phyloP scores from a whole-genome alignment of 139 green algal species.

The Chlamydomonas urium region DNA sequence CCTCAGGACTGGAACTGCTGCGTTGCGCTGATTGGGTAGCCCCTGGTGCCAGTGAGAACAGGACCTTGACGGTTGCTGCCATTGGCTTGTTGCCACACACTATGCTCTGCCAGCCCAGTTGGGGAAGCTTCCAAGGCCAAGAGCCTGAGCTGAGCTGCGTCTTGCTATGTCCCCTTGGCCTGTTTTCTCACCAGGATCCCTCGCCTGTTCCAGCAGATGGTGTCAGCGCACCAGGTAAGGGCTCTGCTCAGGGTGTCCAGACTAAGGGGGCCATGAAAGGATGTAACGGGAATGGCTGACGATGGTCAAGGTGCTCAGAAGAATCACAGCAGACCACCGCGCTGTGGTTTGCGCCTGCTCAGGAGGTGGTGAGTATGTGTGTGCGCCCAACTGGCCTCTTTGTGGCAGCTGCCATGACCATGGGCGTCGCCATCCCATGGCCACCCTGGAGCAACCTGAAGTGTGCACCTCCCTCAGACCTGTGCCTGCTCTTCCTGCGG shows the following conservation, averaged over 20 bases:
- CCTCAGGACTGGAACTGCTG: not conserved
- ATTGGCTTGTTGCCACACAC: too few species aligned
- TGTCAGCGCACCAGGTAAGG: slow-evolving; percentile 46
- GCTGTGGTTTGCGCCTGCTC: not conserved
- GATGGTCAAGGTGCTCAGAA: too few species aligned
- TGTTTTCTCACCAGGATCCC: slow-evolving; percentile 61
- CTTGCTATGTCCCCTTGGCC: not conserved
- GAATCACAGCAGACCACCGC: too few species aligned
- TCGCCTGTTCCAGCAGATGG: slow-evolving; percentile 65
- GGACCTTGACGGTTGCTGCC: not conserved
- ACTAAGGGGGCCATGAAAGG: too few species aligned
- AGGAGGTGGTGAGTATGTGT: not conserved
- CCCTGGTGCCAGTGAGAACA: not conserved
- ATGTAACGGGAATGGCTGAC: too few species aligned
- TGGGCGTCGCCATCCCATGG: too few species aligned
- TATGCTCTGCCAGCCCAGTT: too few species aligned
- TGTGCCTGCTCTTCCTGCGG: not conserved
- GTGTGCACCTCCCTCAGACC: not conserved
- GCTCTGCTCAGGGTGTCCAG: not conserved
- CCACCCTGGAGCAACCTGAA: not conserved
- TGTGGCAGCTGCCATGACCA: not conserved
- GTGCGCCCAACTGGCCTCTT: too few species aligned
- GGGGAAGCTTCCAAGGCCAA: too few species aligned
- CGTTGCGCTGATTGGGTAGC: not conserved
- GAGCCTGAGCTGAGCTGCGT: too few species aligned